Base-by-base conservation (phyloP, 148 eudicot genomes). In the Rheum nobile region DNA sequence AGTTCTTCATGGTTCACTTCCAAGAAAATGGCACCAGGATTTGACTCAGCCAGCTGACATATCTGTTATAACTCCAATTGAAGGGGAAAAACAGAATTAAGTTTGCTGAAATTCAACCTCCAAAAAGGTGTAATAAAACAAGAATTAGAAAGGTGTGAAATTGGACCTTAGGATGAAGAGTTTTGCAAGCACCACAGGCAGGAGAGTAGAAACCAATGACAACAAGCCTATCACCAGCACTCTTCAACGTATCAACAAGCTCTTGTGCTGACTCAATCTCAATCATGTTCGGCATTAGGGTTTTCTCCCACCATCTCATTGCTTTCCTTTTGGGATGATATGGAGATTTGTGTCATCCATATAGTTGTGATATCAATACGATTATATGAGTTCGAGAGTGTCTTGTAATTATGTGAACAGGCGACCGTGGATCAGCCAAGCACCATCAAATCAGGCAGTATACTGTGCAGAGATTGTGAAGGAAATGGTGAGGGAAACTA, bases 301-400 rank as follows among this genome's bases (percentile, higher is more conserved):
- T 88, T 82, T 93, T 93, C 19, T 93, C 98, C 98, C 98, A 93
- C 98, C 98, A 93, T 82, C 90, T 80, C 85, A 86, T 65, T 50
- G 92, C 65, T 82, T 78, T 77, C n/a, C n/a, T n/a, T n/a, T n/a
- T n/a, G n/a, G n/a, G n/a, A n/a, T n/a, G n/a, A n/a, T n/a, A 43
- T 0, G 8, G 9, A 10, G 41, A 46, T 46, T 46, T 46, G 52
- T 50, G 24, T 50, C 22, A 50, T 50, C 6, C 57, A 17, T 50
- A 50, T 50, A 5, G 8, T 50, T 50, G 57, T 5, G 19, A n/a
- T 50, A 50, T 50, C 11, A 50, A 50, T 50, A n/a, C n/a, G n/a
- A n/a, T n/a, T n/a, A n/a, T n/a, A 50, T 50, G 24, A 26, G 5
- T 26, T 22, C 26, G 65, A 57, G 34, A 10, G 65, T n/a, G 10